Conservation (phyloP, 805 yeast species). For the Lachancea lanzarotensis region DNA sequence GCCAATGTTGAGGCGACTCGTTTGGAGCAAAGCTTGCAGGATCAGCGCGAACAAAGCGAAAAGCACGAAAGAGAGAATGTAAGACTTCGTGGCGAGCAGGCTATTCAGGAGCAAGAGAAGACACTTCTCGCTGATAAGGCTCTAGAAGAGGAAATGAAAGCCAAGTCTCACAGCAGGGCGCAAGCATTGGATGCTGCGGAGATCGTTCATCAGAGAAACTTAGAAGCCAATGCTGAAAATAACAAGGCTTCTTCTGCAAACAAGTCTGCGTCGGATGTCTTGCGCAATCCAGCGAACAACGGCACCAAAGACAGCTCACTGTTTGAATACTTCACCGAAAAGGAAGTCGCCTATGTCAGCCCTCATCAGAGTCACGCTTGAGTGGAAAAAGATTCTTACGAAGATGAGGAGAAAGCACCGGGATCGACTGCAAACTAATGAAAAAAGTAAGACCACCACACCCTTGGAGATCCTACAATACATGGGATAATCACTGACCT, state of each 20-base stretch:
- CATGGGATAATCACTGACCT: background rate
- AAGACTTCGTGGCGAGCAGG: slow-evolving; percentile 12
- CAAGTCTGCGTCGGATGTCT: background rate
- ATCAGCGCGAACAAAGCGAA: slow-evolving; percentile 14
- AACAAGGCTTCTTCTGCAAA: background rate
- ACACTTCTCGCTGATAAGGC: slow-evolving; percentile 9
- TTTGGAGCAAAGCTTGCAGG: slow-evolving; percentile 5
- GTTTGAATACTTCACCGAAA: slow-evolving; percentile 22
- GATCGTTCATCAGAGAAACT: slow-evolving; percentile 3
- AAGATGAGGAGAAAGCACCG: background rate
- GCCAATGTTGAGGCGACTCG: slow-evolving; percentile 6
- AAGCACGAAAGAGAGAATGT: slow-evolving; percentile 10
- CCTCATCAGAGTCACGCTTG: slow-evolving; percentile 1
- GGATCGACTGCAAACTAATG: background rate
- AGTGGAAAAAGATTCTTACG: background rate
- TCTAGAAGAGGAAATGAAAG: slow-evolving; percentile 7
- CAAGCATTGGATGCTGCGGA: slow-evolving; percentile 11
- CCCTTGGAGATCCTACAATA: too few relatives aligned
- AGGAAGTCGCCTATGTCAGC: slow-evolving; percentile 15
- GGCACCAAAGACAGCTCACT: slow-evolving; percentile 14
- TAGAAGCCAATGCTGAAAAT: background rate
- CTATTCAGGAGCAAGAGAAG: slow-evolving; percentile 12
- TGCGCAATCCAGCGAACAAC: background rate
- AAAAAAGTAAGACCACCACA: background rate
- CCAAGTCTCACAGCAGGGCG: slow-evolving; percentile 11